phyloP scores from a whole-genome alignment of 2,329 filamentous ascomycete genomes.

The Xylariaceae sp. region DNA sequence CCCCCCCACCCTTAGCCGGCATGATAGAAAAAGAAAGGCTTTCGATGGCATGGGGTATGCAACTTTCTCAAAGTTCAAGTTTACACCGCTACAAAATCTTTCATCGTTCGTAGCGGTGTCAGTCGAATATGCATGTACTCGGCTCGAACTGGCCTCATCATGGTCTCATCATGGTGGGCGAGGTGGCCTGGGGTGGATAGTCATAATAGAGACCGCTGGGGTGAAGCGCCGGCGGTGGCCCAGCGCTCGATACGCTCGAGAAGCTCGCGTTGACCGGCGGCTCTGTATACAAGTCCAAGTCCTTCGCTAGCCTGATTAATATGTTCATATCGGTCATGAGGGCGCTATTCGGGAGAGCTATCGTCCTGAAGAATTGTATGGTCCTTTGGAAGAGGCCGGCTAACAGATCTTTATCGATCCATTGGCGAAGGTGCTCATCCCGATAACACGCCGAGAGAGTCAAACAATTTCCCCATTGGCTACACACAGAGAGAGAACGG shows the following conservation, averaged over 20 bases:
- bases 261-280: slow-evolving; percentile 36
- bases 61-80: not conserved
- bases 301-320: slow-evolving; percentile 46
- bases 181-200: slow-evolving; percentile 11
- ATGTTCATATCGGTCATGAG: slow-evolving; percentile 71
- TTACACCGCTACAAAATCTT: too few species aligned
- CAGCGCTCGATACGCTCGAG: slow-evolving; percentile 35
- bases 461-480: slow-evolving; percentile 94
- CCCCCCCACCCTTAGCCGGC: not conserved
- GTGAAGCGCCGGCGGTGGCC: slow-evolving; percentile 20
- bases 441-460: slow-evolving; percentile 79
- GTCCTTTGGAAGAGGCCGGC: slow-evolving; percentile 63
- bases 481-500: slow-evolving; percentile 31
- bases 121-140: too few species aligned
- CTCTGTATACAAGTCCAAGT: slow-evolving; percentile 34
- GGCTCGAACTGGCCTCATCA: slow-evolving; percentile 6
- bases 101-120: too few species aligned
- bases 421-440: slow-evolving; percentile 54
- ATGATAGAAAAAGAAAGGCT: not conserved
- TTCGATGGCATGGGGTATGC: not conserved
- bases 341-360: slow-evolving; percentile 68
- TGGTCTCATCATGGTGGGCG: slow-evolving; percentile 19
- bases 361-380: slow-evolving; percentile 66
- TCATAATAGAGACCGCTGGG: slow-evolving; percentile 13
- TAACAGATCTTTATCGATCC: slow-evolving; percentile 53